Evolutionary conservation across 345 rosid species (phyloP), one percentile per base, ranked within the genome.

Genomic region (Eucalyptus lansdowneana): DNA sequence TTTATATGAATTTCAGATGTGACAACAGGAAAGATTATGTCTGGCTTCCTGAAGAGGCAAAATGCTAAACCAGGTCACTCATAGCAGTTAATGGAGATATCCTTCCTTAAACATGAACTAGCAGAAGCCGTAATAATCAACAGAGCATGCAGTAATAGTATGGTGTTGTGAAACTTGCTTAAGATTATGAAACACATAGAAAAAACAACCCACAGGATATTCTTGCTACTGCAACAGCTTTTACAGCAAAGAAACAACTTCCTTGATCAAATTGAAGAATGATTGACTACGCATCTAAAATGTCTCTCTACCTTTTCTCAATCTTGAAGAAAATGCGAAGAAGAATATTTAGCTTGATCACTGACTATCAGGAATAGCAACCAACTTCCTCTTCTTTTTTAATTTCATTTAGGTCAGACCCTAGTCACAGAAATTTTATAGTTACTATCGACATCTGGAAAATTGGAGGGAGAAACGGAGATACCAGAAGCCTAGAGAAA

Each of bases 401-500:
- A 8, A 40, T 21, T 40, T 76, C 47, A 76, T 29, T 76, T 40
- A 76, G 85, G 47, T 76, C 15, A 76, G 85, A 21, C 44, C 85
- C 85, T 76, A 22, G 29, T 76, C 85, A 40, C 47, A 76, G 47
- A 76, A 76, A 76, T 76, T 76, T 76, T 40, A 7, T 76, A 76
- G 27, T 40, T 76, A 40, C 47, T 40, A 19, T 50, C n/a, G 65
- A 49, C 31, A 56, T 25, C 22, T 22, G 31, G 10, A 34, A 45
- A 80, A 51, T 45, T 53, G 83, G 37, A 86, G 51, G 60, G 85
- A 87, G 87, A 40, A 72, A 56, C 62, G 34, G 25, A 21, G 90
- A 31, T 94, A 96, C 97, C 96, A 86, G 72, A 45, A 86, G 11
- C 95, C 94, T 25, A 92, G 92, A 69, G 92, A 92, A 37, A 94